Evolutionary conservation across 352 stramenopile genomes (phyloP).

Genomic region (Pythium dissotocum): DNA sequence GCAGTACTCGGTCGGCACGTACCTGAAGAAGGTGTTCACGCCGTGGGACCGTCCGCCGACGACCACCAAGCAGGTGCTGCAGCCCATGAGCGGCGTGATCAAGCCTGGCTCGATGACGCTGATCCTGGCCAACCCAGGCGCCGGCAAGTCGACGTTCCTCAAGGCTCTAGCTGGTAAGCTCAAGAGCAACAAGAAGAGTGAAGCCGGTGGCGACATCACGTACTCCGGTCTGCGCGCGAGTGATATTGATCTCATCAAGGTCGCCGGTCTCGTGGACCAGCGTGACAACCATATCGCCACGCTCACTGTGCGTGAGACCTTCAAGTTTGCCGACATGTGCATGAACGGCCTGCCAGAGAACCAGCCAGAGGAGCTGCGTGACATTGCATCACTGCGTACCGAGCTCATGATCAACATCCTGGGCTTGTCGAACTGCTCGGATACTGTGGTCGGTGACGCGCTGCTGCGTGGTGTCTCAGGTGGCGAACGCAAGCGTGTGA

Average conservation of each 20-base stretch:
- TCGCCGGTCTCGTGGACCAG: constrained; percentile 63
- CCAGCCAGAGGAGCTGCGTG: constrained; percentile 70
- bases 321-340: constrained; percentile 94
- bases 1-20: constrained; percentile 56
- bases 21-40: constrained; percentile 46
- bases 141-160: constrained; percentile 80
- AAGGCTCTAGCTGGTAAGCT: constrained; percentile 73
- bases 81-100: constrained; percentile 62
- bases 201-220: constrained; percentile 55
- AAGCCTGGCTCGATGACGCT: constrained; percentile 51
- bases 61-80: constrained; percentile 51
- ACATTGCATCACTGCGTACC: constrained; percentile 65
- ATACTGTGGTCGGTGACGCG: constrained; percentile 93
- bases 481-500: constrained; percentile 85
- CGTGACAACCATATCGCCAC: constrained; percentile 89
- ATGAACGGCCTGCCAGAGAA: constrained; percentile 60
- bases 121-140: constrained; percentile 68
- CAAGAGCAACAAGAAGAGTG: constrained; percentile 40
- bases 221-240: constrained; percentile 59
- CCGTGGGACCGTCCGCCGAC: constrained; percentile 44
- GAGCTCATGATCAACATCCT: constrained; percentile 82
- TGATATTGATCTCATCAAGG: constrained; percentile 66
- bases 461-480: constrained; percentile 89
- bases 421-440: constrained; percentile 81
- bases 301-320: constrained; percentile 93